These are phyloP conservation scores for Coix lacrymajobi DNA, from an alignment of 176 grass and related monocot genomes.

Conservation along the genomic window DNA sequence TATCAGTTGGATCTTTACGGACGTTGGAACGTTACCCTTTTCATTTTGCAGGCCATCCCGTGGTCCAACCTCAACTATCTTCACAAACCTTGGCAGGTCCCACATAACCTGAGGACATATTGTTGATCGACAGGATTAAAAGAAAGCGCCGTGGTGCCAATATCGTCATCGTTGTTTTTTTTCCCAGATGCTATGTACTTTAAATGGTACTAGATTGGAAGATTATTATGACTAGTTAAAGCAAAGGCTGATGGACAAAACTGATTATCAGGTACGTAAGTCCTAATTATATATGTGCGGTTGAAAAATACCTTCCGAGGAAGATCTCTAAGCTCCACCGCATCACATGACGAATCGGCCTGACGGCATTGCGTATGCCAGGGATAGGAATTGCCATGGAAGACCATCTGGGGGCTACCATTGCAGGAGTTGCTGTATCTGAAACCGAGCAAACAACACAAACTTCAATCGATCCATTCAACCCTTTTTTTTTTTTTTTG, in stretches of 20 bases:
- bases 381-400: constrained; percentile 20
- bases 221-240: background rate
- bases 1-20: constrained; percentile 90
- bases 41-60: constrained; percentile 92
- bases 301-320: constrained; percentile 55
- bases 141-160: background rate
- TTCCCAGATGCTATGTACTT: background rate
- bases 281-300: background rate
- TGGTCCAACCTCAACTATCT: constrained; percentile 92
- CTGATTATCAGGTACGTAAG: background rate
- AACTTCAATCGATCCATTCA: background rate
- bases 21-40: constrained; percentile 60
- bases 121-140: constrained; percentile 15
- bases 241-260: background rate
- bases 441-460: background rate
- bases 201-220: background rate
- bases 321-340: constrained; percentile 53
- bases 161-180: background rate
- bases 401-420: constrained; percentile 12
- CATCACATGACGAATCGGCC: constrained; percentile 38
- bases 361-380: constrained; percentile 28
- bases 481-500: too few relatives aligned
- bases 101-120: constrained; percentile 50
- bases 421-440: constrained; percentile 24
- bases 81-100: constrained; percentile 71